Percentiles rank a stretch among this genome's conserved stretches.
These are phyloP conservation scores for Trametes cingulata DNA, from an alignment of 768 basidiomycete species.

Conservation along the genomic window DNA sequence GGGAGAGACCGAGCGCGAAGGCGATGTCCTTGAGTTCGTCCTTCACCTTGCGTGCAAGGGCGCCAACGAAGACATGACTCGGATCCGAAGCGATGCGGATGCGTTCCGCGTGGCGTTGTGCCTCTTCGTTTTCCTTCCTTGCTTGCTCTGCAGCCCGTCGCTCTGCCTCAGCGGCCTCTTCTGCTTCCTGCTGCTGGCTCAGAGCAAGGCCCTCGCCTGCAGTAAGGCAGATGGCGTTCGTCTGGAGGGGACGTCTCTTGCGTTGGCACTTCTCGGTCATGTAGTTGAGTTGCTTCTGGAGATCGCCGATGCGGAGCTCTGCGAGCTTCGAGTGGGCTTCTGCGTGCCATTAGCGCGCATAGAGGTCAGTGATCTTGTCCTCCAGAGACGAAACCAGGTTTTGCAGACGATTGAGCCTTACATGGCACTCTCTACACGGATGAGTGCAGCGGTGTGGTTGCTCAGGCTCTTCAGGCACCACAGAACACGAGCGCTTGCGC, in stretches of 20 bases:
- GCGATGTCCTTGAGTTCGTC: neutral
- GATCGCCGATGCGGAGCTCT: neutral
- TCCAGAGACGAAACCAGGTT: too few species aligned
- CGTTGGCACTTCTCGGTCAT: neutral
- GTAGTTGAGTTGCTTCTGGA: neutral
- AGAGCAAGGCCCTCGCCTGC: neutral
- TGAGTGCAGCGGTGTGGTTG: too few species aligned
- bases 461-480: too few species aligned
- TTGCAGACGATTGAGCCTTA: too few species aligned
- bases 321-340: too few species aligned
- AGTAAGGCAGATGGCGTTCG: neutral
- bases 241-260: neutral
- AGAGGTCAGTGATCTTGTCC: too few species aligned
- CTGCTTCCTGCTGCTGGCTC: neutral
- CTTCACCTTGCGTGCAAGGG: neutral
- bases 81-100: neutral
- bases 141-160: neutral
- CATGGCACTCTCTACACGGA: too few species aligned
- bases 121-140: neutral
- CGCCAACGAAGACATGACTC: neutral
- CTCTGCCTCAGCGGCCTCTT: neutral
- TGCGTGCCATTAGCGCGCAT: too few species aligned
- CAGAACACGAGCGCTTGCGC: too few species aligned
- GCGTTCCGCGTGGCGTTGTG: neutral
- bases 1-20: neutral